These are phyloP conservation scores for Nyssa sinensis DNA, from an alignment of 148 eudicot genomes.

Conservation along the genomic window DNA sequence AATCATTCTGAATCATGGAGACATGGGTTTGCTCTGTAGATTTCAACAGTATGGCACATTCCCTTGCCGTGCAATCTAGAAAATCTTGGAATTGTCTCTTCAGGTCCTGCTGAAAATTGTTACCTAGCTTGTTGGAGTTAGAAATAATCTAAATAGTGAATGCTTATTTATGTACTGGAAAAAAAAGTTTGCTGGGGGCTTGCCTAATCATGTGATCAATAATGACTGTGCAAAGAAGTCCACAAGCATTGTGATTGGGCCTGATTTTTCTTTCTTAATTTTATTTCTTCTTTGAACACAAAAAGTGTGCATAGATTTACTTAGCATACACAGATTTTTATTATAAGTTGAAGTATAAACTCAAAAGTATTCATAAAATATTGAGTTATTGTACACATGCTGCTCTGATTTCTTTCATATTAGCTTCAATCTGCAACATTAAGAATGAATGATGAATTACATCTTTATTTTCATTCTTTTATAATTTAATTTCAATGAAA, in stretches of 20 bases:
- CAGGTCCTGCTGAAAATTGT: neutral
- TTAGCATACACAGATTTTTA: neutral
- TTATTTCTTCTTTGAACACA: no score
- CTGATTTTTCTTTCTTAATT: no score
- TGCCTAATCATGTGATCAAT: neutral
- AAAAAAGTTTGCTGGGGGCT: neutral
- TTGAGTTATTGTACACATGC: neutral
- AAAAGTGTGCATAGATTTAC: neutral
- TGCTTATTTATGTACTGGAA: neutral
- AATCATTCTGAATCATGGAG: neutral
- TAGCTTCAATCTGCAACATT: neutral
- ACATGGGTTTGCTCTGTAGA: neutral
- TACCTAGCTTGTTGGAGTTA: neutral
- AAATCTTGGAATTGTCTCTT: neutral
- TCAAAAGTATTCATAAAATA: neutral
- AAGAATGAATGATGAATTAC: neutral
- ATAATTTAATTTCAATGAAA: slow-evolving; percentile 6
- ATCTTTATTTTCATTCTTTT: neutral
- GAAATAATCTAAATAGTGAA: no score
- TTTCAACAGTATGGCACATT: neutral
- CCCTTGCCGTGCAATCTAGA: neutral
- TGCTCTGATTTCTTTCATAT: neutral
- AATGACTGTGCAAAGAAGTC: neutral
- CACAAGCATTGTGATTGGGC: neutral
- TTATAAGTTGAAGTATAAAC: neutral